Evolutionary conservation across 106 monocot genomes (phyloP).

Genomic region (Dioscorea zingiberensis): DNA sequence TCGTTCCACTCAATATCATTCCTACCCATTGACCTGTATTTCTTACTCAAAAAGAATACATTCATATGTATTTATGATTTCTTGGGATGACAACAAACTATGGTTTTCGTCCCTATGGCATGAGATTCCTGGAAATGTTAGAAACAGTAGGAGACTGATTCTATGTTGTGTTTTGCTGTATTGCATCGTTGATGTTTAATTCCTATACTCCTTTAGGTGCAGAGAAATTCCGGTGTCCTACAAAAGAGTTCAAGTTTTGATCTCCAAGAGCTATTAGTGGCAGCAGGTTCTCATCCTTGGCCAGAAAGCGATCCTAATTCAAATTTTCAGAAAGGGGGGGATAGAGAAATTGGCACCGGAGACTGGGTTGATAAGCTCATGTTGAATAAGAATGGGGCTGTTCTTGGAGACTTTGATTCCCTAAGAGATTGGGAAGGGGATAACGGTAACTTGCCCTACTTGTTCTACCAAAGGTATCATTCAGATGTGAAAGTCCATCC

Average conservation of each 20-base stretch:
- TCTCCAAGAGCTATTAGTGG: conserved; percentile 40
- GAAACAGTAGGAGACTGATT: too few relatives aligned
- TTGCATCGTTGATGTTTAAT: too few relatives aligned
- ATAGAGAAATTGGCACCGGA: conserved; percentile 42
- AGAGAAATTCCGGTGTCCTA: not conserved
- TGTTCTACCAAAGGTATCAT: conserved; percentile 58
- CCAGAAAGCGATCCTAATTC: conserved; percentile 17
- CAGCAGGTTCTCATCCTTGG: conserved; percentile 49
- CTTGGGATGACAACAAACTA: too few relatives aligned
- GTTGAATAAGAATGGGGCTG: conserved; percentile 53
- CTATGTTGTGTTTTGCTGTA: too few relatives aligned
- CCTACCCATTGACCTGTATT: too few relatives aligned
- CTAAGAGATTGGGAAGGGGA: conserved; percentile 46
- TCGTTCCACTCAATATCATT: too few relatives aligned
- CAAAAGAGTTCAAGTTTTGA: conserved; percentile 72
- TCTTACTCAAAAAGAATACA: too few relatives aligned
- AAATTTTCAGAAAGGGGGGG: conserved; percentile 36
- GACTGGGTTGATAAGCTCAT: conserved; percentile 92
- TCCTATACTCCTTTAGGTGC: conserved; percentile 22
- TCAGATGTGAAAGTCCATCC: conserved; percentile 26
- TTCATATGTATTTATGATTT: too few relatives aligned
- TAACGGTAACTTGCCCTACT: conserved; percentile 30
- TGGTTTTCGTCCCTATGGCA: too few relatives aligned
- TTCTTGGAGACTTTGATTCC: conserved; percentile 18
- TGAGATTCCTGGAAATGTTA: too few relatives aligned